Conservation (phyloP, 306 rosid genomes). For the Vigna nakashimae region DNA sequence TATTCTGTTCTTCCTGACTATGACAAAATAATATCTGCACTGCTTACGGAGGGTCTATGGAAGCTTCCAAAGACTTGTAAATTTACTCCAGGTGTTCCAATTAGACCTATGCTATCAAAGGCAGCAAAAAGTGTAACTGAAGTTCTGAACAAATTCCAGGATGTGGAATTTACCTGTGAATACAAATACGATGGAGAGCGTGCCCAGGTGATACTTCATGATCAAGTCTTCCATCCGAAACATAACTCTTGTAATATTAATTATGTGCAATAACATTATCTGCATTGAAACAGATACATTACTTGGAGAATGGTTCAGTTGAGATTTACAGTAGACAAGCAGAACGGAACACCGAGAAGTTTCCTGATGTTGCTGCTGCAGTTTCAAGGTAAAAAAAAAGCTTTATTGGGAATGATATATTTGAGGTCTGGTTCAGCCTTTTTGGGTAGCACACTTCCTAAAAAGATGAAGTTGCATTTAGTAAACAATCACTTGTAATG, state of each 20-base stretch:
- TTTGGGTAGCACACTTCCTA: conserved; percentile 16
- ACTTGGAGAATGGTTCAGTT: conserved; percentile 81
- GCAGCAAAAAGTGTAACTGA: conserved; percentile 85
- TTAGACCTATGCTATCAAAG: conserved; percentile 95
- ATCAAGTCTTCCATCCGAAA: conserved; percentile 27
- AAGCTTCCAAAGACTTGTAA: conserved; percentile 70
- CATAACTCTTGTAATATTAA: conserved; percentile 26
- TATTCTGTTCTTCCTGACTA: conserved; percentile 87
- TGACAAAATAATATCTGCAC: conserved; percentile 77
- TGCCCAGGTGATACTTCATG: conserved; percentile 77
- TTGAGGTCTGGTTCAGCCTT: conserved; percentile 18
- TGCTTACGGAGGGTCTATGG: conserved; percentile 82
- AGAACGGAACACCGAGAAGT: conserved; percentile 90
- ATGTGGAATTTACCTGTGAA: conserved; percentile 88
- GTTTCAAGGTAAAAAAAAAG: conserved; percentile 65
- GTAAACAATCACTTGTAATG: neutral
- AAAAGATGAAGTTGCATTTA: neutral
- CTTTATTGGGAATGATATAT: neutral
- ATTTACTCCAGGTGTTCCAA: conserved; percentile 87
- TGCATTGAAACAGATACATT: conserved; percentile 75
- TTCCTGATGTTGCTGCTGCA: conserved; percentile 82
- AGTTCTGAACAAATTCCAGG: conserved; percentile 80
- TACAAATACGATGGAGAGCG: conserved; percentile 97
- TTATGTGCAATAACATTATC: conserved; percentile 38
- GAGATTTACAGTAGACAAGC: conserved; percentile 97